Conservation (phyloP, 2,329 filamentous ascomycete species). For the Calonectria montana region DNA sequence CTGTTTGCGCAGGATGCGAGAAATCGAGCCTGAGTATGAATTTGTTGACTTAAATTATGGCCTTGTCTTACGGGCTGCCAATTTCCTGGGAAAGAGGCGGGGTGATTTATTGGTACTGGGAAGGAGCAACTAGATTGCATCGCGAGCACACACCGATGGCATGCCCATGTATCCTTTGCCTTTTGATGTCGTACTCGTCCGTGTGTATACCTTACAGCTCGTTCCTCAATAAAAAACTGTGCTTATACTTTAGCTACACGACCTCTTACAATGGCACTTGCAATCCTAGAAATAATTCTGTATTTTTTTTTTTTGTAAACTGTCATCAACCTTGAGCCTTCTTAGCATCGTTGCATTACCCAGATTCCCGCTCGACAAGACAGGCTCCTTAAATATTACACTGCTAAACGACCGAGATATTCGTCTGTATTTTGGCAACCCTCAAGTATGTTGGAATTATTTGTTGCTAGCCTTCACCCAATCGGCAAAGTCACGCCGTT, state of each 20-base stretch:
- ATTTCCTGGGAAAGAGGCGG: background rate
- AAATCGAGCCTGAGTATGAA: no score
- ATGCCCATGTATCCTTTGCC: background rate
- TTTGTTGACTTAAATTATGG: background rate
- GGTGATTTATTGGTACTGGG: background rate
- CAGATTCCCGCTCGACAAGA: background rate
- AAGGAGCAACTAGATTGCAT: background rate
- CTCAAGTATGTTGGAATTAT: slow-evolving; percentile 10
- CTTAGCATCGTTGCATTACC: background rate
- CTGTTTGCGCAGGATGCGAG: background rate
- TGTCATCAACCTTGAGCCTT: background rate
- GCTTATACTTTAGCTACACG: background rate
- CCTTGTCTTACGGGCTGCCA: background rate
- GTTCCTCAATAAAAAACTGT: background rate
- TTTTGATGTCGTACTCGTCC: background rate
- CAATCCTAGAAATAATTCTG: background rate
- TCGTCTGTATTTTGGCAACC: background rate
- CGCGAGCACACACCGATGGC: background rate
- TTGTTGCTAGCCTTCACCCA: slow-evolving; percentile 68
- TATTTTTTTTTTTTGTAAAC: background rate
- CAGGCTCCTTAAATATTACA: background rate
- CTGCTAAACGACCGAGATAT: background rate
- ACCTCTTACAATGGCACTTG: no score
- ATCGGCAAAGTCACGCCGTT: slow-evolving; percentile 81
- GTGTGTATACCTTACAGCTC: background rate